Conservation (phyloP, 2,329 filamentous ascomycete genomes). For the Hymenotorrendiella dingleyae region DNA sequence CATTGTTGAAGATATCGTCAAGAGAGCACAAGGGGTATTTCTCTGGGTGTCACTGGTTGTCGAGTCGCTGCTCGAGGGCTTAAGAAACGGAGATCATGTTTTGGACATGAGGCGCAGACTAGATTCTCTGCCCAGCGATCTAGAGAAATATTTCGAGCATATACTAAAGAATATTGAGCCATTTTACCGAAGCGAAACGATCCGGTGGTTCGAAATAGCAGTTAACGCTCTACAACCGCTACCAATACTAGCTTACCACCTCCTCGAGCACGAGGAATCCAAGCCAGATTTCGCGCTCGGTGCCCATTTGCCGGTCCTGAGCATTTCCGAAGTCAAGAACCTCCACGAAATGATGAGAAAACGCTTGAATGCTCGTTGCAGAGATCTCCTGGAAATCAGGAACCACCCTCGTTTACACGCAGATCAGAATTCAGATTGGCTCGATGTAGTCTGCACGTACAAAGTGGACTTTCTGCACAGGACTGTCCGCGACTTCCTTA, state of each 20-base stretch:
- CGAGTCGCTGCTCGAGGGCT: constrained; percentile 1
- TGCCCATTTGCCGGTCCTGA: background rate
- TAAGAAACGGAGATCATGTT: constrained; percentile 13
- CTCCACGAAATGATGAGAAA: background rate
- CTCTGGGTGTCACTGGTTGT: constrained; percentile 15
- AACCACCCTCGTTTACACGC: background rate
- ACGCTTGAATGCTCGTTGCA: background rate
- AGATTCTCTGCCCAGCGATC: constrained; percentile 13
- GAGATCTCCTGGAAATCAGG: background rate
- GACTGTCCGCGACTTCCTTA: constrained; percentile 1
- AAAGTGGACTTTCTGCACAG: constrained; percentile 1
- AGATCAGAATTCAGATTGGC: background rate
- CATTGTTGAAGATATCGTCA: constrained; percentile 7
- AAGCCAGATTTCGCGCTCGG: background rate
- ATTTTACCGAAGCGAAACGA: background rate
- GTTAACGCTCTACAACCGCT: background rate
- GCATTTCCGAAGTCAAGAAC: background rate
- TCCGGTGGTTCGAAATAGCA: background rate
- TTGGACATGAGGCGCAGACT: constrained; percentile 16
- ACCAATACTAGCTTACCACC: background rate
- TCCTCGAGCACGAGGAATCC: background rate
- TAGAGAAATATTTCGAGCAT: constrained; percentile 20
- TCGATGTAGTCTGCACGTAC: too few relatives aligned
- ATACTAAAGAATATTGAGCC: constrained; percentile 12
- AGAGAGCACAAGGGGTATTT: constrained; percentile 9